A percentile compares a stretch with the other conserved stretches of the same genome.
phyloP scores from a whole-genome alignment of 2,329 filamentous ascomycete genomes.

The Pseudogymnoascus sp. region DNA sequence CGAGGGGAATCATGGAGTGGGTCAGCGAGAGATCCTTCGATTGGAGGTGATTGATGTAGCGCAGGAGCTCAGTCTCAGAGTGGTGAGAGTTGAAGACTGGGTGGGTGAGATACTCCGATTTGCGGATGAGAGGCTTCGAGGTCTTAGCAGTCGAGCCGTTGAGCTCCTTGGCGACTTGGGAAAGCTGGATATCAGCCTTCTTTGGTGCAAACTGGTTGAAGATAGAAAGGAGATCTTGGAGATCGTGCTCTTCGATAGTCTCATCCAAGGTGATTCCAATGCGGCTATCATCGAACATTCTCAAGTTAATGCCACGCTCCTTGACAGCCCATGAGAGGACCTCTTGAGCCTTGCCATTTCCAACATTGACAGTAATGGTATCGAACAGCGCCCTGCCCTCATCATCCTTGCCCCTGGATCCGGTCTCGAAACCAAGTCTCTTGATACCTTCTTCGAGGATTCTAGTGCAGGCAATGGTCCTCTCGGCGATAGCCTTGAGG shows the following conservation, averaged over 20 bases:
- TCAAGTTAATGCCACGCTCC: constrained; percentile 51
- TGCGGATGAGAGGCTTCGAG: constrained; percentile 57
- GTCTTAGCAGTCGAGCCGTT: constrained; percentile 36
- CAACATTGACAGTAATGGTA: constrained; percentile 62
- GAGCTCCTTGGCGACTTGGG: constrained; percentile 38
- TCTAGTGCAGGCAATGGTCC: constrained; percentile 63
- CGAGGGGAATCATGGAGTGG: constrained; percentile 95
- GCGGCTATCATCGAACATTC: constrained; percentile 51
- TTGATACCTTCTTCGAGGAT: constrained; percentile 59
- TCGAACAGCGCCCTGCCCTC: constrained; percentile 64
- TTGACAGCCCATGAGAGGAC: constrained; percentile 45
- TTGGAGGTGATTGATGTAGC: constrained; percentile 88
- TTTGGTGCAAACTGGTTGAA: constrained; percentile 37
- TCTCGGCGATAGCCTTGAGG: constrained; percentile 74
- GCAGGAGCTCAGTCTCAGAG: constrained; percentile 87
- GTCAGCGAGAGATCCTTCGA: constrained; percentile 91
- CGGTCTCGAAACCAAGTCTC: constrained; percentile 55
- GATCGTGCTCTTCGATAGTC: constrained; percentile 50
- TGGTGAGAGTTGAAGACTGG: constrained; percentile 93
- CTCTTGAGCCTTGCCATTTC: constrained; percentile 41
- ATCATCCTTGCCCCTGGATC: constrained; percentile 47
- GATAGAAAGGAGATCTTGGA: constrained; percentile 49
- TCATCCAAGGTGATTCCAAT: constrained; percentile 76
- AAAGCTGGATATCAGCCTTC: constrained; percentile 23
- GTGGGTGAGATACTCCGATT: constrained; percentile 72